Conservation (phyloP, 2,329 filamentous ascomycete genomes). For the Ascochyta viciae-villosae region DNA sequence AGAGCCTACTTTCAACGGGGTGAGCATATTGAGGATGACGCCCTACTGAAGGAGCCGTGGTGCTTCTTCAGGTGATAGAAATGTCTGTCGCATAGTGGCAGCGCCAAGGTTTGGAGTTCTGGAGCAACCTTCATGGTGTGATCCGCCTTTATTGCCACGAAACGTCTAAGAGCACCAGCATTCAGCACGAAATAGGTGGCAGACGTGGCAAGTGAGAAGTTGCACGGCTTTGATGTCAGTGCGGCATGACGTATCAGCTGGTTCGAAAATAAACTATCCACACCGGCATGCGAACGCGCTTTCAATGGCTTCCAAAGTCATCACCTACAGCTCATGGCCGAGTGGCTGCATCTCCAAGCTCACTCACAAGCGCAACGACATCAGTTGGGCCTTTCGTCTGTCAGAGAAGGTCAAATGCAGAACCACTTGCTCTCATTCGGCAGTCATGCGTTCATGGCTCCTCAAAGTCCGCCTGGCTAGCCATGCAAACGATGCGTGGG, state of each 20-base stretch:
- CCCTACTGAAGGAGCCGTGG: too few species aligned
- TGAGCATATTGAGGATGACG: too few species aligned
- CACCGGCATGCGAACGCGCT: neutral
- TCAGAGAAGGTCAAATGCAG: neutral
- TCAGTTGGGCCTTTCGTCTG: neutral
- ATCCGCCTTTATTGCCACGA: too few species aligned
- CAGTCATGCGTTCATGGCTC: neutral
- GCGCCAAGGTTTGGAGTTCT: too few species aligned
- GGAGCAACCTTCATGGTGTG: too few species aligned
- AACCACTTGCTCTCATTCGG: neutral
- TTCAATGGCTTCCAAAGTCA: neutral
- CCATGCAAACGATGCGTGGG: constrained; percentile 7
- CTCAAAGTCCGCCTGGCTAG: neutral
- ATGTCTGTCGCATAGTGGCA: too few species aligned
- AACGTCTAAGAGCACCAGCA: too few species aligned
- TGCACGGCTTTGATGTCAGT: neutral
- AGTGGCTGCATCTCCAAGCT: neutral
- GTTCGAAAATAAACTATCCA: neutral
- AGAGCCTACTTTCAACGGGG: too few species aligned
- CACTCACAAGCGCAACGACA: neutral
- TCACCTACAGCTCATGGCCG: neutral
- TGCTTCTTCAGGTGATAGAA: too few species aligned
- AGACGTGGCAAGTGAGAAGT: neutral
- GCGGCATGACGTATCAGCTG: neutral
- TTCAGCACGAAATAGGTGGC: too few species aligned